Percentiles rank a stretch among this genome's conserved stretches.
Evolutionary conservation across 805 yeast genomes (phyloP).

Genomic region (Zygotorulaspora florentina): DNA sequence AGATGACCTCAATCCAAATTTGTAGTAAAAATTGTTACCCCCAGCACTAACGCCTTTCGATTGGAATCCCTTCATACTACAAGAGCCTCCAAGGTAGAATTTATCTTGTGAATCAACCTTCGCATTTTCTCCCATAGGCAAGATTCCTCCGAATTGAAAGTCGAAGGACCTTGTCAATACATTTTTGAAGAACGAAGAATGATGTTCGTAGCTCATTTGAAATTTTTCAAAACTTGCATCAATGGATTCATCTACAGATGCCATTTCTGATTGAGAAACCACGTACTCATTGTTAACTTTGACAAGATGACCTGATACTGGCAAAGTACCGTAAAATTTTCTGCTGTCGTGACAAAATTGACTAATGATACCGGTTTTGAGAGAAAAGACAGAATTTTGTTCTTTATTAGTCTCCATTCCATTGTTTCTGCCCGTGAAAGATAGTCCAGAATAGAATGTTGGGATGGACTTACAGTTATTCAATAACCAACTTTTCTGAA

Average conservation of each 20-base stretch:
- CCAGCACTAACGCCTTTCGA: constrained; percentile 53
- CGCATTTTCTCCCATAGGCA: constrained; percentile 31
- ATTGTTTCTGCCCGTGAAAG: constrained; percentile 46
- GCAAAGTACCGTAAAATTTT: constrained; percentile 39
- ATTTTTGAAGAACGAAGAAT: constrained; percentile 42
- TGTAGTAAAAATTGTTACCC: constrained; percentile 56
- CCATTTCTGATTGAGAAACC: constrained; percentile 28
- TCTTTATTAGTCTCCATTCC: constrained; percentile 43
- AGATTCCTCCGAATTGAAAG: constrained; percentile 49
- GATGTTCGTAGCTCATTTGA: constrained; percentile 23
- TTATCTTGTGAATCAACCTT: constrained; percentile 61
- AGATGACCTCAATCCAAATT: constrained; percentile 47
- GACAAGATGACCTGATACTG: constrained; percentile 43
- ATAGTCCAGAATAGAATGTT: constrained; percentile 49
- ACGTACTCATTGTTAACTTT: constrained; percentile 46
- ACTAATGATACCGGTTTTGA: constrained; percentile 49
- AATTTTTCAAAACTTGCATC: constrained; percentile 32
- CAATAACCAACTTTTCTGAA: constrained; percentile 36
- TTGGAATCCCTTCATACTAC: constrained; percentile 61
- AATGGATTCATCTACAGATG: constrained; percentile 30
- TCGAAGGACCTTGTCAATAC: constrained; percentile 46
- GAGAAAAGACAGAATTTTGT: constrained; percentile 23
- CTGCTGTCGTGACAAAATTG: constrained; percentile 44
- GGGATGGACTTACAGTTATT: constrained; percentile 20
- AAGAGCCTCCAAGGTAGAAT: constrained; percentile 68